Evolutionary conservation across 2,329 filamentous ascomycete genomes (phyloP).

Genomic region (Aspergillus persii): DNA sequence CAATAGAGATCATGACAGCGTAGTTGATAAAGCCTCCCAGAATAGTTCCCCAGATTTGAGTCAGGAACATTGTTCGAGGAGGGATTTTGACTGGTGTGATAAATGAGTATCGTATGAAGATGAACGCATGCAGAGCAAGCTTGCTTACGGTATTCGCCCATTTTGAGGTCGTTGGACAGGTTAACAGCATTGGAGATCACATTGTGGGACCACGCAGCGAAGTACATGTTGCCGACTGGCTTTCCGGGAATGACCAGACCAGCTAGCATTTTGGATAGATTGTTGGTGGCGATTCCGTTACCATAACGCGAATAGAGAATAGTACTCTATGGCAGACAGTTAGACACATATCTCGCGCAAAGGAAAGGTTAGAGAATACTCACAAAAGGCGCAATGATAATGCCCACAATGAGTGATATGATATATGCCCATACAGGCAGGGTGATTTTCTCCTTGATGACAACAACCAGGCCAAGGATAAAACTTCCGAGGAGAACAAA

Average conservation of each 20-base stretch:
- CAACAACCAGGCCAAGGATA: slow-evolving; percentile 48
- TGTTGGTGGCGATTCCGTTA: slow-evolving; percentile 19
- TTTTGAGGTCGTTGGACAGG: slow-evolving; percentile 21
- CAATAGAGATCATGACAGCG: slow-evolving; percentile 56
- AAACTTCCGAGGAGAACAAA: slow-evolving; percentile 45
- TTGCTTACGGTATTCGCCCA: slow-evolving; percentile 9
- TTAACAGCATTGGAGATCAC: slow-evolving; percentile 26
- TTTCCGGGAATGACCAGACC: slow-evolving; percentile 24
- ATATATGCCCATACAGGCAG: slow-evolving; percentile 51
- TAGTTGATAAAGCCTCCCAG: slow-evolving; percentile 57
- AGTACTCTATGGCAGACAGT: not conserved
- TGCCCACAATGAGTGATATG: slow-evolving; percentile 41
- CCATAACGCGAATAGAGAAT: slow-evolving; percentile 20
- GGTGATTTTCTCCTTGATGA: slow-evolving; percentile 48
- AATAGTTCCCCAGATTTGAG: slow-evolving; percentile 56
- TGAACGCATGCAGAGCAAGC: too few relatives aligned
- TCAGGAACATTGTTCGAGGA: slow-evolving; percentile 55
- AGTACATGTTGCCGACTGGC: slow-evolving; percentile 26
- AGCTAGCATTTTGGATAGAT: slow-evolving; percentile 29
- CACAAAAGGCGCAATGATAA: slow-evolving; percentile 50
- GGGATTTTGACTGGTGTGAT: slow-evolving; percentile 51
- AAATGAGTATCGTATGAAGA: not conserved
- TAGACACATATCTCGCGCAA: not conserved
- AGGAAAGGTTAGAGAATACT: slow-evolving; percentile 4
- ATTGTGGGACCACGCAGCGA: slow-evolving; percentile 29